phyloP scores from a whole-genome alignment of 176 grass and related monocot species.

The Puccinellia tenuiflora region DNA sequence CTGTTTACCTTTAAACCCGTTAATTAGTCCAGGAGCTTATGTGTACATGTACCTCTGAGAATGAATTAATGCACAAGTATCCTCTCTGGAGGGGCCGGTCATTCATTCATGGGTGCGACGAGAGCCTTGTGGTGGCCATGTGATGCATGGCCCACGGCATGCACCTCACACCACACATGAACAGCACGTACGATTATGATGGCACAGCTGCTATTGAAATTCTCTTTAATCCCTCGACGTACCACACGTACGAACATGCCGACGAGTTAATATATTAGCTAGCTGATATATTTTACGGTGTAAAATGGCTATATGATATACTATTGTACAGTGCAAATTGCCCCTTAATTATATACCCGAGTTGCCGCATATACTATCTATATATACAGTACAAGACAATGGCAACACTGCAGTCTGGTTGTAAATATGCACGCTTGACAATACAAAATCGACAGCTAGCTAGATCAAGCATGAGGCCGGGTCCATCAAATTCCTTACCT shows the following conservation, averaged over 20 bases:
- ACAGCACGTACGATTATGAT: constrained; percentile 17
- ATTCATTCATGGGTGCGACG: background rate
- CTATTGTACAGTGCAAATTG: too few relatives aligned
- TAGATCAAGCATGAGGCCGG: too few relatives aligned
- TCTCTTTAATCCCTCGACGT: background rate
- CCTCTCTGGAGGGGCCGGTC: background rate
- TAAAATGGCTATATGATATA: too few relatives aligned
- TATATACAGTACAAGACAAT: too few relatives aligned
- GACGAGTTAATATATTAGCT: too few relatives aligned
- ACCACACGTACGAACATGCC: background rate
- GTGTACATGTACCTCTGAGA: background rate
- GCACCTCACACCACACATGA: background rate
- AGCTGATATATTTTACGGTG: too few relatives aligned
- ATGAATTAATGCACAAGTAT: background rate
- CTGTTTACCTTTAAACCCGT: background rate
- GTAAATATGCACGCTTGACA: too few relatives aligned
- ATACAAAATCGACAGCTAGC: too few relatives aligned
- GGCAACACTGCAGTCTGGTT: too few relatives aligned
- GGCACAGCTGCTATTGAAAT: background rate
- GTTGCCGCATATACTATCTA: too few relatives aligned
- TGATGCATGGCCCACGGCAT: constrained; percentile 13
- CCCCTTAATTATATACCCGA: too few relatives aligned
- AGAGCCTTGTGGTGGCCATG: constrained; percentile 26
- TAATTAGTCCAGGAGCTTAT: background rate
- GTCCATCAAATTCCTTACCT: too few relatives aligned